Evolutionary conservation across 2,329 filamentous ascomycete species (phyloP).

Genomic region (Knufia petricola): DNA sequence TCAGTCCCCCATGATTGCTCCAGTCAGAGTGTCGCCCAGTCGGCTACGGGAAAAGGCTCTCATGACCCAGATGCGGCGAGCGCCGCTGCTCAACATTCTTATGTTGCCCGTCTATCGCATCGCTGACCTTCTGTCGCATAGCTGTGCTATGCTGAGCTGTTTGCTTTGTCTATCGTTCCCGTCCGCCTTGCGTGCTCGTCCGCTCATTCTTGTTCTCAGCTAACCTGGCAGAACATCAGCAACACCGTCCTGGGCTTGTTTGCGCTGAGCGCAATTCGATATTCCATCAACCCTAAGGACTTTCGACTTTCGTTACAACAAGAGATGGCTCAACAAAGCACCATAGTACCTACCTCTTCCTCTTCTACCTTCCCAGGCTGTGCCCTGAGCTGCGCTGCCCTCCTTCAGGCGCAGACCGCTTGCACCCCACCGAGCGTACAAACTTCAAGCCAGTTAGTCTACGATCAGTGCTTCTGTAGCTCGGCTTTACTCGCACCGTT

Average conservation of each 20-base stretch:
- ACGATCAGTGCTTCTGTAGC: constrained; percentile 65
- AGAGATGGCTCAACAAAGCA: constrained; percentile 7
- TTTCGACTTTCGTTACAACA: too few relatives aligned
- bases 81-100: not conserved
- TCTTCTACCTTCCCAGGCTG: constrained; percentile 51
- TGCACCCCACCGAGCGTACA: constrained; percentile 54
- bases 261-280: not conserved
- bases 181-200: not conserved
- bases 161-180: not conserved
- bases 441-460: constrained; percentile 42
- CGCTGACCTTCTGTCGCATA: not conserved
- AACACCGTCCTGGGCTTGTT: not conserved
- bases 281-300: not conserved
- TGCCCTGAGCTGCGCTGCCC: constrained; percentile 47
- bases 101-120: not conserved
- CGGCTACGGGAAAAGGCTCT: not conserved
- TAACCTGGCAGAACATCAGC: not conserved
- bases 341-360: constrained; percentile 29
- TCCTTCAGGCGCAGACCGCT: constrained; percentile 60
- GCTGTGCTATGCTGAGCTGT: not conserved
- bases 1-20: not conserved
- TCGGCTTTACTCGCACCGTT: constrained; percentile 51
- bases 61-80: not conserved
- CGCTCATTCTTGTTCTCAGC: not conserved
- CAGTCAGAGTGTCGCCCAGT: not conserved